Conservation (phyloP, 2,329 filamentous ascomycete genomes). For the Alternaria sp. region DNA sequence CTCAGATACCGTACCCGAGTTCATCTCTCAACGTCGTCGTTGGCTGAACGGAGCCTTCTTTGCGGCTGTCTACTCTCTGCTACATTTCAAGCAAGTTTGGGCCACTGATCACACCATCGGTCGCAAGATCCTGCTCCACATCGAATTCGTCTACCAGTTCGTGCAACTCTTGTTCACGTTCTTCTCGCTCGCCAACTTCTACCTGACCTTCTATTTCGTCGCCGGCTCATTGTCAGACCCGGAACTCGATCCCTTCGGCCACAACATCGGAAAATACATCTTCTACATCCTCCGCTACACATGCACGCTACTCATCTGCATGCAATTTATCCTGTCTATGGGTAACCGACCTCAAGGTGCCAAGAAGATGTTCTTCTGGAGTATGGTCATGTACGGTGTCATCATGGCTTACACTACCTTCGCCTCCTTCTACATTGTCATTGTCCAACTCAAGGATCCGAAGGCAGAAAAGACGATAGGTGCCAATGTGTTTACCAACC, state of each 20-base stretch:
- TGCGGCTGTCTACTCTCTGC: slow-evolving; percentile 93
- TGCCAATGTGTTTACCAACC: slow-evolving; percentile 91
- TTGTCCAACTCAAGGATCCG: slow-evolving; percentile 72
- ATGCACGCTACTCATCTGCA: slow-evolving; percentile 84
- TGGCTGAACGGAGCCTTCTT: slow-evolving; percentile 99
- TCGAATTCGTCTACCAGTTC: slow-evolving; percentile 96
- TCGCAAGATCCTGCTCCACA: slow-evolving; percentile 88
- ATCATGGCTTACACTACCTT: slow-evolving; percentile 98
- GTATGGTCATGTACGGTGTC: slow-evolving; percentile 87
- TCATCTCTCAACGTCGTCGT: slow-evolving; percentile 92
- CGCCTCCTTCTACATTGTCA: slow-evolving; percentile 84
- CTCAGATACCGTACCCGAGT: slow-evolving; percentile 87
- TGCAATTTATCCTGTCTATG: slow-evolving; percentile 95
- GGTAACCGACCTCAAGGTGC: slow-evolving; percentile 96
- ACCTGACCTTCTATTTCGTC: slow-evolving; percentile 98
- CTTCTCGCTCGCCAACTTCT: slow-evolving; percentile 98
- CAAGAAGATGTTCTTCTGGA: slow-evolving; percentile 84
- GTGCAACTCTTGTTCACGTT: slow-evolving; percentile 93
- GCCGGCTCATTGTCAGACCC: slow-evolving; percentile 85
- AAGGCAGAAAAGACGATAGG: slow-evolving; percentile 66
- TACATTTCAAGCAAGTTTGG: slow-evolving; percentile 95
- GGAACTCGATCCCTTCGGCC: slow-evolving; percentile 86
- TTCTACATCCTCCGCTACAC: slow-evolving; percentile 86
- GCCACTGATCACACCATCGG: slow-evolving; percentile 86
- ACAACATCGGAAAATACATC: slow-evolving; percentile 81